These are phyloP conservation scores for Hirsutella minnesotensis DNA, from an alignment of 2,329 filamentous ascomycete genomes.

Conservation along the genomic window DNA sequence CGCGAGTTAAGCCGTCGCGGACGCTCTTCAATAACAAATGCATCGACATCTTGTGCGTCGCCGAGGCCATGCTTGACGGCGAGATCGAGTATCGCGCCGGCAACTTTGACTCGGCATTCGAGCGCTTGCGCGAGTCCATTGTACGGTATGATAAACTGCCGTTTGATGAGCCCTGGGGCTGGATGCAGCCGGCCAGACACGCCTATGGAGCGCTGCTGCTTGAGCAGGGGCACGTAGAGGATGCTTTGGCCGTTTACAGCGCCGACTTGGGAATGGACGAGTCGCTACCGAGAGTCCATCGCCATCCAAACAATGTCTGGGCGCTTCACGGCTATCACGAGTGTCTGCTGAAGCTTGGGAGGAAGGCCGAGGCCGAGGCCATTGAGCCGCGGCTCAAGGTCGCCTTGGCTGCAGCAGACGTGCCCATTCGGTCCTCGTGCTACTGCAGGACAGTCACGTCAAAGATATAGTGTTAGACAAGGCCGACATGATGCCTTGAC, in stretches of 20 bases:
- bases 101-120: slow-evolving; percentile 47
- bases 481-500: too few relatives aligned
- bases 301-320: slow-evolving; percentile 67
- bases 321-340: slow-evolving; percentile 62
- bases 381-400: slow-evolving; percentile 31
- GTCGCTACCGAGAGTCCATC: slow-evolving; percentile 49
- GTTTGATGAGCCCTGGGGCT: slow-evolving; percentile 67
- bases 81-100: slow-evolving; percentile 59
- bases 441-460: slow-evolving; percentile 12
- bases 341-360: slow-evolving; percentile 43
- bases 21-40: slow-evolving; percentile 33
- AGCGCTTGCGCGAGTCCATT: slow-evolving; percentile 44
- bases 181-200: slow-evolving; percentile 66
- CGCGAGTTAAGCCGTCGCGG: slow-evolving; percentile 43
- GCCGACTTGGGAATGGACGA: slow-evolving; percentile 49
- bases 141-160: slow-evolving; percentile 49
- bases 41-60: slow-evolving; percentile 49
- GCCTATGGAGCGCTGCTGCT: slow-evolving; percentile 58
- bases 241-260: slow-evolving; percentile 45
- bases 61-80: slow-evolving; percentile 57
- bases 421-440: slow-evolving; percentile 32
- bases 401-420: slow-evolving; percentile 45
- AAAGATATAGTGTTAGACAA: slow-evolving; percentile 7
- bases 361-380: slow-evolving; percentile 23
- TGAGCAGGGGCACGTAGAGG: slow-evolving; percentile 48